Evolutionary conservation across 108 stramenopile genomes (phyloP).

Genomic region (Chaetoceros muelleri): DNA sequence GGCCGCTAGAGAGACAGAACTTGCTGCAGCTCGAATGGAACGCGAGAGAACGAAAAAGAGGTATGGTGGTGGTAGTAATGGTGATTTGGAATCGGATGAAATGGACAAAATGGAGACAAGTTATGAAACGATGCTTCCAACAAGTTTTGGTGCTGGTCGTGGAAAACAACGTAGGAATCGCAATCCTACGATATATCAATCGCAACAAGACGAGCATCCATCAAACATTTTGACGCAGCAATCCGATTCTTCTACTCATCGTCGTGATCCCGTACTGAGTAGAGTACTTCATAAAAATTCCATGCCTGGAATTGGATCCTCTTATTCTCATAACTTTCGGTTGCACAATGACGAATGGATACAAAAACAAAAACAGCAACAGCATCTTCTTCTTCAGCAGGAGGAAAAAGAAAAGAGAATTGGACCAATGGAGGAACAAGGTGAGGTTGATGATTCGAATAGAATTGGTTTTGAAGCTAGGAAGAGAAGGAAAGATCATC

Average conservation of each 20-base stretch:
- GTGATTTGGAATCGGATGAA: not conserved
- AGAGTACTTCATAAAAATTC: not conserved
- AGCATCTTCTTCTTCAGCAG: too few species aligned
- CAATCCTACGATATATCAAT: too few species aligned
- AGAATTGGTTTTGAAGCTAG: not conserved
- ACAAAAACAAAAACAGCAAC: not conserved
- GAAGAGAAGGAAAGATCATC: not conserved
- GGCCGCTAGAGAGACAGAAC: not conserved
- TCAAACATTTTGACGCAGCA: not conserved
- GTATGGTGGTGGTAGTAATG: not conserved
- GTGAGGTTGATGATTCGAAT: not conserved
- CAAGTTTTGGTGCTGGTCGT: not conserved
- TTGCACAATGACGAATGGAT: not conserved
- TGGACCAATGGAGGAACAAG: not conserved
- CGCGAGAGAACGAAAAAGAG: not conserved
- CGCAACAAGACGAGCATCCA: too few species aligned
- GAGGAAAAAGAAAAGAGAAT: not conserved
- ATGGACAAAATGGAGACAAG: not conserved
- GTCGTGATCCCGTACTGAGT: not conserved
- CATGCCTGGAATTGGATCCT: not conserved
- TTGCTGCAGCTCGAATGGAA: not conserved
- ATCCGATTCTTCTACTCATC: not conserved
- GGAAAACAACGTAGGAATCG: not conserved
- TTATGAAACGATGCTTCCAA: not conserved
- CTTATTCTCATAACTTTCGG: not conserved